Evolutionary conservation across 2,329 filamentous ascomycete genomes (phyloP).

Genomic region (Penicillium oxalicum): DNA sequence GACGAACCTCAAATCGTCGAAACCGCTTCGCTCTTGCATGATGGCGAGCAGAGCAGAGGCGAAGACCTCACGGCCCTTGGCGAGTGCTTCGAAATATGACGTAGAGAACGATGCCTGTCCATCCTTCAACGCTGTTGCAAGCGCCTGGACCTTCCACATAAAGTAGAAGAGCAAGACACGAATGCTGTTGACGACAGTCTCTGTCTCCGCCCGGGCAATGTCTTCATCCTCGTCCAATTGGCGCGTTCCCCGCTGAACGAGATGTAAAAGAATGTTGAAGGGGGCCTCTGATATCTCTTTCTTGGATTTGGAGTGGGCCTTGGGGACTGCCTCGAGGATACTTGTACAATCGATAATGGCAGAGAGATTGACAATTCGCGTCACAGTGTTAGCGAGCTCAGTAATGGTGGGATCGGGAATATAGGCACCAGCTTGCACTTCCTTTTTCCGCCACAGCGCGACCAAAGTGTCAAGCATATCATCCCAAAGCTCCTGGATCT

Average conservation of each 20-base stretch:
- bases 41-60: constrained; percentile 45
- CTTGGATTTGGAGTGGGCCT: constrained; percentile 31
- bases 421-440: constrained; percentile 65
- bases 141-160: constrained; percentile 76
- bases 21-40: constrained; percentile 45
- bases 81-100: constrained; percentile 62
- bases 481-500: constrained; percentile 79
- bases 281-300: constrained; percentile 37
- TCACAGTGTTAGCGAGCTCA: constrained; percentile 66
- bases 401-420: constrained; percentile 60
- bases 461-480: constrained; percentile 68
- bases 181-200: constrained; percentile 69
- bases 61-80: constrained; percentile 53
- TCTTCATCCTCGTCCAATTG: constrained; percentile 59
- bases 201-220: constrained; percentile 70
- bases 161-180: constrained; percentile 81
- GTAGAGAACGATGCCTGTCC: constrained; percentile 54
- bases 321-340: constrained; percentile 57
- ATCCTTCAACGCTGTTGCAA: constrained; percentile 50
- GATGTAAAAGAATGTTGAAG: constrained; percentile 63
- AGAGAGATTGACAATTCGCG: constrained; percentile 74
- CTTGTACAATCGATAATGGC: constrained; percentile 73
- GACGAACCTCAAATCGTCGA: constrained; percentile 72
- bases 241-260: constrained; percentile 68
- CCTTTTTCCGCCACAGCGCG: constrained; percentile 63